Percentiles rank a stretch among this genome's conserved stretches.
Conservation (phyloP, 768 basidiomycete species). For the Pholiota microspora region DNA sequence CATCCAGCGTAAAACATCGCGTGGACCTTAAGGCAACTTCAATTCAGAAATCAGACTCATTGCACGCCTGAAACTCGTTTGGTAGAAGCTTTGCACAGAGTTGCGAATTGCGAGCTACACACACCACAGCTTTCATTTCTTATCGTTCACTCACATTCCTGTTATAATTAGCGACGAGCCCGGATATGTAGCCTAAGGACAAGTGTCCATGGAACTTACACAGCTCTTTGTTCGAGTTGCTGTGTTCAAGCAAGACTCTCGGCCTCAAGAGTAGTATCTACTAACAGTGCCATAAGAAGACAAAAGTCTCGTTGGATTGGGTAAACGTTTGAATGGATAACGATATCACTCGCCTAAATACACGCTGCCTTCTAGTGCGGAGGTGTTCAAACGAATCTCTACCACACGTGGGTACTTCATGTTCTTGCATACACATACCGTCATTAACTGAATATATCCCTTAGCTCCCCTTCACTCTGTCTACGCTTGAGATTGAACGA, state of each 20-base stretch:
- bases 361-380: not conserved
- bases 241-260: not conserved
- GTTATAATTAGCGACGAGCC: not conserved
- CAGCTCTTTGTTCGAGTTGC: not conserved
- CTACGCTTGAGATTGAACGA: slow-evolving; percentile 15
- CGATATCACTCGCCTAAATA: not conserved
- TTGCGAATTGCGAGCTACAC: too few relatives aligned
- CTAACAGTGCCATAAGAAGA: too few relatives aligned
- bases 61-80: too few relatives aligned
- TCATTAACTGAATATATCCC: slow-evolving; percentile 17
- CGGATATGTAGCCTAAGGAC: too few relatives aligned
- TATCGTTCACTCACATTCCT: not conserved
- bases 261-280: not conserved
- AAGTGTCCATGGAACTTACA: too few relatives aligned
- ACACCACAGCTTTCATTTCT: not conserved
- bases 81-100: too few relatives aligned
- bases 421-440: slow-evolving; percentile 25
- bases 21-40: not conserved
- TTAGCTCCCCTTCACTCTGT: slow-evolving; percentile 10
- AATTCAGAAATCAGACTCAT: too few relatives aligned
- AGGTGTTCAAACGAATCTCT: slow-evolving; percentile 6
- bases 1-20: too few relatives aligned
- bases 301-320: not conserved
- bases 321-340: slow-evolving; percentile 1
- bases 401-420: slow-evolving; percentile 38